Conservation (phyloP, 257 asterid genomes). For the Petrea volubilis region DNA sequence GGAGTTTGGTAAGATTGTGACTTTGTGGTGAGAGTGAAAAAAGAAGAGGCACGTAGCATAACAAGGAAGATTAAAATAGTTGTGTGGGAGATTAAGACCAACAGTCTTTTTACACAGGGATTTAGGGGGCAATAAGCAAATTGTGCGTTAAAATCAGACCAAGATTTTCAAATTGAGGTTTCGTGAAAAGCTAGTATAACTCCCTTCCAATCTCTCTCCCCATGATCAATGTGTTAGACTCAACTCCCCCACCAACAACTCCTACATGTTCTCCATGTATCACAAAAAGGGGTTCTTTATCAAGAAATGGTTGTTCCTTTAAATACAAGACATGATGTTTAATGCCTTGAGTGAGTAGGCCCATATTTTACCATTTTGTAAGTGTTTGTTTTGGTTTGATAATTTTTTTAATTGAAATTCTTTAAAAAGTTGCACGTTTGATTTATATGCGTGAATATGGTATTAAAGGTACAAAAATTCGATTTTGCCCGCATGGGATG, state of each 20-base stretch:
- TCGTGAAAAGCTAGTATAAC: slow-evolving; percentile 15
- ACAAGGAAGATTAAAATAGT: slow-evolving; percentile 19
- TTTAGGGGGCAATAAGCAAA: background rate
- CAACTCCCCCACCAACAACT: slow-evolving; percentile 27
- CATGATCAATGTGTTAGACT: slow-evolving; percentile 14
- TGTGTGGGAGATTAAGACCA: background rate
- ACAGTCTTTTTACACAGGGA: background rate
- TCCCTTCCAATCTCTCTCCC: background rate
- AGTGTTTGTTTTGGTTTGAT: no score
- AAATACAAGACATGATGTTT: no score
- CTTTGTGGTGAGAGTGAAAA: slow-evolving; percentile 18
- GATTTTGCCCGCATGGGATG: no score
- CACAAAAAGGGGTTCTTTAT: background rate
- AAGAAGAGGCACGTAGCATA: slow-evolving; percentile 24
- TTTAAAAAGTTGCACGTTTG: no score
- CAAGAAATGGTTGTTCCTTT: no score
- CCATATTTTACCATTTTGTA: no score
- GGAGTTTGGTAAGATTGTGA: slow-evolving; percentile 38
- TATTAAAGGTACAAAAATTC: no score
- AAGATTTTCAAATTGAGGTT: slow-evolving; percentile 19
- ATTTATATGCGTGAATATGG: no score
- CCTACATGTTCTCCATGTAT: slow-evolving; percentile 4
- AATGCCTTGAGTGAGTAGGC: no score
- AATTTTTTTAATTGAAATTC: no score
- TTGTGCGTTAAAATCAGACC: background rate